phyloP scores from a whole-genome alignment of 495 filamentous ascomycete species.

The Penicillium canescens region DNA sequence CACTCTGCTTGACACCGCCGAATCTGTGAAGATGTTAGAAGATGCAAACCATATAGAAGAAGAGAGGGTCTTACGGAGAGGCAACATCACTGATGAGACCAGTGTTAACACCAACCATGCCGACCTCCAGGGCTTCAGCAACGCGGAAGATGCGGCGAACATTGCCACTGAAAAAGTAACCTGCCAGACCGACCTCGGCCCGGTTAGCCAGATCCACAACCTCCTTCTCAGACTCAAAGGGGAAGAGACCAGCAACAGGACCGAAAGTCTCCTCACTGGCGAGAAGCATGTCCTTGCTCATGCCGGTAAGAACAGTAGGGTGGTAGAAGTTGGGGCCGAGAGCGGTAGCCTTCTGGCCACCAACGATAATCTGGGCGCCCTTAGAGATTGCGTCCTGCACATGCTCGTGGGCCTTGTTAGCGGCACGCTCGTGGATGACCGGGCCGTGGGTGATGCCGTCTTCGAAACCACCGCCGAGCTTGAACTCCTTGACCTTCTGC shows the following conservation, averaged over 20 bases:
- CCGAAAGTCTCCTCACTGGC: slow-evolving; percentile 86
- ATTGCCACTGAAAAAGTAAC: slow-evolving; percentile 84
- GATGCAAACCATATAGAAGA: background rate
- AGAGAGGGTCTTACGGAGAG: slow-evolving; percentile 51
- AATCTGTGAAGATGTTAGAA: slow-evolving; percentile 53
- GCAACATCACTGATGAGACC: slow-evolving; percentile 81
- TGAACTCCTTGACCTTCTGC: slow-evolving; percentile 74
- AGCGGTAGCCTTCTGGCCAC: slow-evolving; percentile 65
- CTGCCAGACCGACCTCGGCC: slow-evolving; percentile 77
- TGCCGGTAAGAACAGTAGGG: slow-evolving; percentile 77
- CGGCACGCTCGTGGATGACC: slow-evolving; percentile 74
- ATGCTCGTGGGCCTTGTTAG: slow-evolving; percentile 75
- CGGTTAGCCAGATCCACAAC: slow-evolving; percentile 77
- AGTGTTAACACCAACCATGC: slow-evolving; percentile 89
- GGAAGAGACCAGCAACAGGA: slow-evolving; percentile 80
- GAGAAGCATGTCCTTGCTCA: slow-evolving; percentile 77
- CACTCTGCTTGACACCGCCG: slow-evolving; percentile 90
- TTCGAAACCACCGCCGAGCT: slow-evolving; percentile 74
- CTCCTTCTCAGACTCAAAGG: slow-evolving; percentile 80
- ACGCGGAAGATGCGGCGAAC: slow-evolving; percentile 71
- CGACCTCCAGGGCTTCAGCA: slow-evolving; percentile 82
- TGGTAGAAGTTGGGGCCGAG: slow-evolving; percentile 78
- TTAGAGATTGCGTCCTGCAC: slow-evolving; percentile 74
- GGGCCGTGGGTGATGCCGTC: slow-evolving; percentile 76
- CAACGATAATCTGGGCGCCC: slow-evolving; percentile 69